A percentile compares a stretch with the other conserved stretches of the same genome.
These are phyloP conservation scores for Eucalyptus regnans DNA, from an alignment of 345 rosid genomes.

Conservation along the genomic window DNA sequence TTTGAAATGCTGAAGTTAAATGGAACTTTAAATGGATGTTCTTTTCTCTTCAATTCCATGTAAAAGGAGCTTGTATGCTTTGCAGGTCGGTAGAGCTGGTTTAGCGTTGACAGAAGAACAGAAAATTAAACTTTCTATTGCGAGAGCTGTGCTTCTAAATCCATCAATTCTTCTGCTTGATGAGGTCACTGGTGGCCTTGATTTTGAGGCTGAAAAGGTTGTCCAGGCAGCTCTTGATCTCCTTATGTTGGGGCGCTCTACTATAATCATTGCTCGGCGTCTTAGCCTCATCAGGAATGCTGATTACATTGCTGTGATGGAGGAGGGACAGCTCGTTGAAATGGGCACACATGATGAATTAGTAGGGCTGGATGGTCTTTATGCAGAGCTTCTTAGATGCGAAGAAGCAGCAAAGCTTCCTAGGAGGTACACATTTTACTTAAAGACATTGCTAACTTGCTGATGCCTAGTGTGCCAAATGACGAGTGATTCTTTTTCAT, in stretches of 20 bases:
- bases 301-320: slow-evolving; percentile 97
- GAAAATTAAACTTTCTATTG: slow-evolving; percentile 89
- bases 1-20: background rate
- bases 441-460: background rate
- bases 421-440: slow-evolving; percentile 50
- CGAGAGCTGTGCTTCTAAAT: slow-evolving; percentile 92
- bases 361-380: slow-evolving; percentile 55
- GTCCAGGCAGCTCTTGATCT: slow-evolving; percentile 95
- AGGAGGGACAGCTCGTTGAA: slow-evolving; percentile 96
- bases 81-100: slow-evolving; percentile 93
- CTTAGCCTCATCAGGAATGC: slow-evolving; percentile 89
- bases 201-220: slow-evolving; percentile 93
- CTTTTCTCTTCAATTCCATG: background rate
- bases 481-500: background rate
- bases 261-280: slow-evolving; percentile 91
- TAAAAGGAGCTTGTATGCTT: background rate
- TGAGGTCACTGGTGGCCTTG: slow-evolving; percentile 98
- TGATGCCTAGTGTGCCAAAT: background rate
- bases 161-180: slow-evolving; percentile 92
- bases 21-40: background rate
- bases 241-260: slow-evolving; percentile 94
- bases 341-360: slow-evolving; percentile 97
- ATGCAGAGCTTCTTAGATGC: slow-evolving; percentile 90
- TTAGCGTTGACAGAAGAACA: slow-evolving; percentile 83
- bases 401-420: slow-evolving; percentile 98